Percentiles rank a stretch among this genome's conserved stretches.
Evolutionary conservation across 495 filamentous ascomycete genomes (phyloP).

Genomic region (Podospora conica): DNA sequence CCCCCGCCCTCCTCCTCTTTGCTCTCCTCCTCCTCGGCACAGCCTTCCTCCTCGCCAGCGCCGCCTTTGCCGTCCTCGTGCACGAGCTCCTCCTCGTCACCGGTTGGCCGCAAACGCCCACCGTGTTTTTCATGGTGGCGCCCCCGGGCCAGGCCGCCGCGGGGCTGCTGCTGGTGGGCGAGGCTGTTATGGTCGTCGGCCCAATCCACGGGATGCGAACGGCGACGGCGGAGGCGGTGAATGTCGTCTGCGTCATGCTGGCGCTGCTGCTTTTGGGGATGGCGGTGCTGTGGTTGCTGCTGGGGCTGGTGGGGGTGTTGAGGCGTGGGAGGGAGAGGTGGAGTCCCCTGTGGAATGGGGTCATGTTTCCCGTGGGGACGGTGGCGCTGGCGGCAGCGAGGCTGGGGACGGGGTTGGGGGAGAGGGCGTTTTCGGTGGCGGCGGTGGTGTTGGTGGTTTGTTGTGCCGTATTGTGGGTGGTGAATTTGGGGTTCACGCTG

Average conservation of each 20-base stretch:
- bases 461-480: not conserved
- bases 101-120: conserved; percentile 6
- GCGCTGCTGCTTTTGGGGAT: conserved; percentile 13
- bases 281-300: conserved; percentile 8
- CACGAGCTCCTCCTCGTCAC: conserved; percentile 16
- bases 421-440: conserved; percentile 9
- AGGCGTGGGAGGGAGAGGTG: conserved; percentile 2
- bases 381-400: conserved; percentile 5
- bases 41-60: conserved; percentile 6
- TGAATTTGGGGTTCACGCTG: conserved; percentile 5
- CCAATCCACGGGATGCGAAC: not conserved
- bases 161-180: conserved; percentile 11
- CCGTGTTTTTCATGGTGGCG: conserved; percentile 12
- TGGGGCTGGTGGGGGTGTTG: conserved; percentile 3
- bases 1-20: not conserved
- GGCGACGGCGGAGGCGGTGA: not conserved
- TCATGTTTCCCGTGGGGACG: conserved; percentile 3
- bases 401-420: conserved; percentile 6
- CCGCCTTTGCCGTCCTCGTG: conserved; percentile 9
- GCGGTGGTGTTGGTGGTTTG: conserved; percentile 7
- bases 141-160: conserved; percentile 10
- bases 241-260: conserved; percentile 5
- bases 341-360: conserved; percentile 8
- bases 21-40: conserved; percentile 5
- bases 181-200: not conserved